Evolutionary conservation across 345 rosid genomes (phyloP).

Genomic region (Moringa oleifera): DNA sequence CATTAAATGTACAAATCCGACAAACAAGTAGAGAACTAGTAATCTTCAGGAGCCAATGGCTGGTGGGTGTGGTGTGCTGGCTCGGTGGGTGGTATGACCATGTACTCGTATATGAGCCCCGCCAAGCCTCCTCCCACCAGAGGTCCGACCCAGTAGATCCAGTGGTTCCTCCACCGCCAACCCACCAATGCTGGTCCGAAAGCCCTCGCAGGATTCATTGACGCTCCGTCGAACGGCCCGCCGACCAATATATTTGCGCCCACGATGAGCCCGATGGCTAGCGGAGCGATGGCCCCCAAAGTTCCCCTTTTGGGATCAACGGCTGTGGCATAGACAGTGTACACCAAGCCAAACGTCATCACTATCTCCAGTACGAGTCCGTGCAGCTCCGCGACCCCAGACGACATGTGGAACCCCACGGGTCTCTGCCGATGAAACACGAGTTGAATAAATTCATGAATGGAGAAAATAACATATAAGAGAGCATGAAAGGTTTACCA

Average conservation of each 20-base stretch:
- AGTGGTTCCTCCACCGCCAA: constrained; percentile 32
- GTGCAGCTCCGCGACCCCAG: constrained; percentile 46
- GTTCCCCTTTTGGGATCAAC: constrained; percentile 32
- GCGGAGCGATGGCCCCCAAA: constrained; percentile 26
- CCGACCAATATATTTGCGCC: constrained; percentile 33
- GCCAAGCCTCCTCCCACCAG: constrained; percentile 31
- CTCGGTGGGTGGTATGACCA: constrained; percentile 46
- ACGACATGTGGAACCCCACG: constrained; percentile 41
- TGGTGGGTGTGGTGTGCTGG: constrained; percentile 45
- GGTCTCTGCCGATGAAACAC: constrained; percentile 45
- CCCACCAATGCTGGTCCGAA: constrained; percentile 35
- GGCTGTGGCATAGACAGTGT: constrained; percentile 26
- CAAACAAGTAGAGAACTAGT: no score
- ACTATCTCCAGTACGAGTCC: constrained; percentile 33
- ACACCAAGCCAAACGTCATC: constrained; percentile 30
- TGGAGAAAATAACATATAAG: no score
- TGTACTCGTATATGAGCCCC: constrained; percentile 44
- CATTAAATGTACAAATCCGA: no score
- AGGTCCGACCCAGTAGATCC: constrained; percentile 34
- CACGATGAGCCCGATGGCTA: constrained; percentile 25
- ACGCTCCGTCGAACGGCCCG: constrained; percentile 30
- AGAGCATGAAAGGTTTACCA: constrained; percentile 29
- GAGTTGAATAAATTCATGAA: no score
- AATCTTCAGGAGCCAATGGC: constrained; percentile 83
- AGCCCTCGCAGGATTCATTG: constrained; percentile 36